These are phyloP conservation scores for Geotrichum klebahnii DNA, from an alignment of 1,139 yeast genomes.

Conservation along the genomic window DNA sequence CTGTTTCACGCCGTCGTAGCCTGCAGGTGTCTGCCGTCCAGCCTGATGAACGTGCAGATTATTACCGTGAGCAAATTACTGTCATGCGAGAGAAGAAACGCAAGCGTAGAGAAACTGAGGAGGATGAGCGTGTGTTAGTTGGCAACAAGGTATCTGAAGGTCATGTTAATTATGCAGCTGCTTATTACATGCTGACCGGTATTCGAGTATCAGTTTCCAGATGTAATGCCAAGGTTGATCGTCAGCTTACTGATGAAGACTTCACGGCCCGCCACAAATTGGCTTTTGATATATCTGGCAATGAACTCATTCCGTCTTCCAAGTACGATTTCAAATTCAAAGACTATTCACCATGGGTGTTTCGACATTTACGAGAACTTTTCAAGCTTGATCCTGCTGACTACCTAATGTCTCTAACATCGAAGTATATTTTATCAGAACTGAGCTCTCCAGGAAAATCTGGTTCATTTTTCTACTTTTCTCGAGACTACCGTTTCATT, in stretches of 20 bases:
- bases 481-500: constrained; percentile 87
- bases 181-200: constrained; percentile 95
- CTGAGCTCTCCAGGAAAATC: constrained; percentile 94
- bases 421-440: constrained; percentile 86
- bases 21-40: constrained; percentile 2
- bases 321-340: constrained; percentile 94
- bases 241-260: constrained; percentile 64
- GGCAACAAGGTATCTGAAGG: constrained; percentile 88
- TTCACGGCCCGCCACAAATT: constrained; percentile 69
- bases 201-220: constrained; percentile 91
- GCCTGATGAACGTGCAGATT: constrained; percentile 6
- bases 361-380: constrained; percentile 69
- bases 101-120: constrained; percentile 44
- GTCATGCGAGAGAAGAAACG: constrained; percentile 41
- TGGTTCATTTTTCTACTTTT: constrained; percentile 92
- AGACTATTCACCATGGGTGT: constrained; percentile 92
- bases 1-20: constrained; percentile 15
- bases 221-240: constrained; percentile 75
- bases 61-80: constrained; percentile 14
- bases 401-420: constrained; percentile 83
- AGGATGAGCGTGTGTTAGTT: constrained; percentile 62
- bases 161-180: constrained; percentile 87
- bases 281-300: constrained; percentile 82
- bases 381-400: constrained; percentile 95
- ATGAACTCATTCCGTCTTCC: constrained; percentile 85